Conservation (phyloP, 805 yeast species). For the Ogataea zsoltii region DNA sequence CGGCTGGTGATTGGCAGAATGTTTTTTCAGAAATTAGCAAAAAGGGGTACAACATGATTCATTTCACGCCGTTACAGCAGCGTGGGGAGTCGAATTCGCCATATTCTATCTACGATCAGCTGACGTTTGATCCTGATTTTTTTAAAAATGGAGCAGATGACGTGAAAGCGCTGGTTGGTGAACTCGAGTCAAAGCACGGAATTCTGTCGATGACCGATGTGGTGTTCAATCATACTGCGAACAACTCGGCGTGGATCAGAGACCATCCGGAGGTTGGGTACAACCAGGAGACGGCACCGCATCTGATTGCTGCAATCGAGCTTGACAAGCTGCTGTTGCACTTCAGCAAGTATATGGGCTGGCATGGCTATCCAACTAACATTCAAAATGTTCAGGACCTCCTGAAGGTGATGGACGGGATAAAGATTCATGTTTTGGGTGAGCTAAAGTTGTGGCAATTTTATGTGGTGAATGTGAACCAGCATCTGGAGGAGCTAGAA, state of each 20-base stretch:
- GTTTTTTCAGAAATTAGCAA: slow-evolving; percentile 59
- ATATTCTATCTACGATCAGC: slow-evolving; percentile 86
- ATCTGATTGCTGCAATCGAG: slow-evolving; percentile 79
- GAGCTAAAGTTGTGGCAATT: slow-evolving; percentile 81
- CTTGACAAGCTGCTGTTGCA: slow-evolving; percentile 69
- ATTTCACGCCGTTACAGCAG: slow-evolving; percentile 89
- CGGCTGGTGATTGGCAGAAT: slow-evolving; percentile 58
- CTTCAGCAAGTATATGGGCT: slow-evolving; percentile 58
- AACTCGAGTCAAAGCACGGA: slow-evolving; percentile 53
- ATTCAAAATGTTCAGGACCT: slow-evolving; percentile 57
- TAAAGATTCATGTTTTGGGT: slow-evolving; percentile 66
- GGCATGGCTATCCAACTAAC: slow-evolving; percentile 61
- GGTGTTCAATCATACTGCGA: slow-evolving; percentile 93
- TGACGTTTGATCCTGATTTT: slow-evolving; percentile 65
- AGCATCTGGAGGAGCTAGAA: slow-evolving; percentile 41
- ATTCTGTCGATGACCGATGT: slow-evolving; percentile 85
- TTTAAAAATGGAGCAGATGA: slow-evolving; percentile 57
- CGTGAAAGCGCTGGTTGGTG: slow-evolving; percentile 50
- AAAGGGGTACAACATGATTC: slow-evolving; percentile 94
- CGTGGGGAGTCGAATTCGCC: slow-evolving; percentile 93
- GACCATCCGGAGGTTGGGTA: slow-evolving; percentile 92
- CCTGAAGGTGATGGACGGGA: slow-evolving; percentile 60
- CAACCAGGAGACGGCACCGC: slow-evolving; percentile 85
- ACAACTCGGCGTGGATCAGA: slow-evolving; percentile 81
- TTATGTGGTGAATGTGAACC: slow-evolving; percentile 66